Evolutionary conservation across 2,329 filamentous ascomycete species (phyloP), one percentile per base, ranked within the genome.

Genomic region (Pseudodiploospora longispora): DNA sequence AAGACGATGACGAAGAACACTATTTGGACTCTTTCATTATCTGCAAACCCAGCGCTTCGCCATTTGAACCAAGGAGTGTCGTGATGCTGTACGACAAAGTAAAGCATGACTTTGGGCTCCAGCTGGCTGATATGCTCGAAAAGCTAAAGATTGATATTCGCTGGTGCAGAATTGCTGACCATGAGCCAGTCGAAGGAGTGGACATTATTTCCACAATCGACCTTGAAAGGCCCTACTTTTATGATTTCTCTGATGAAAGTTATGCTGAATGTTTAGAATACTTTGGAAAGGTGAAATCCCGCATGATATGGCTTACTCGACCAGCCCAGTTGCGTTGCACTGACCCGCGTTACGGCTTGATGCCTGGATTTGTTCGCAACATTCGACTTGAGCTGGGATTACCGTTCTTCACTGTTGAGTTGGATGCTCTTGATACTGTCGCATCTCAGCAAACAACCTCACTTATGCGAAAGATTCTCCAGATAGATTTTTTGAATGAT

Each of bases 1-100:
- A 61, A 46, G 45, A 48, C 30, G 47, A 41, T 19, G 19, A 19
- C 19, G 19, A 19, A 19, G 19, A 19, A 19, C 19, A 19, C 19
- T 19, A 19, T 19, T 19, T 19, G 19, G 19, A 19, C 19, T 19
- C 19, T 19, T 19, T 19, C 19, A 19, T 19, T 19, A 19, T 19
- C 19, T 19, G 19, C 19, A 19, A 19, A 19, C 19, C 19, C 19
- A 19, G 19, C 19, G 19, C 19, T 19, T 19, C 19, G 19, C 19
- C 19, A 19, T 19, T 19, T 19, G 19, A 19, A 19, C 19, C 19
- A 19, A 19, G 19, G 19, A 19, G 19, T 19, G 28, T 47, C 4
- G 39, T 36, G 19, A 19, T 19, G 19, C 19, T 19, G 19, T 19
- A 19, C 19, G 19, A 19, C 19, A 19, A 19, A 19, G 19, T 19